These are phyloP conservation scores for Penicillium sp. DNA, from an alignment of 2,329 filamentous ascomycete genomes.

Conservation along the genomic window DNA sequence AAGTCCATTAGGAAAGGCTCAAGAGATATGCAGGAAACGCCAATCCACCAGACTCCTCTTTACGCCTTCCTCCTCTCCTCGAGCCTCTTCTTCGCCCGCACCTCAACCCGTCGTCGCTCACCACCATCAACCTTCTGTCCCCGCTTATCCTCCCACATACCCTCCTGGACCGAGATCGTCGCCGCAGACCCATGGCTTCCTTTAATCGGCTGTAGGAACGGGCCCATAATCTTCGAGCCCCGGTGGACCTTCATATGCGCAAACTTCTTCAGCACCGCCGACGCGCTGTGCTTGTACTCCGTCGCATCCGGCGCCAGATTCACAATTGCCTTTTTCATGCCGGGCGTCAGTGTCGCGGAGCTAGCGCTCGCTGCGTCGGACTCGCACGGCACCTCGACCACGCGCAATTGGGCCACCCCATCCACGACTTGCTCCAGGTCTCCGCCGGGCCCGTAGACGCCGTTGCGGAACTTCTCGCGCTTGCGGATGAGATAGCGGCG, in stretches of 20 bases:
- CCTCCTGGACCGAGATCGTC: conserved; percentile 72
- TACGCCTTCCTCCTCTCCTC: conserved; percentile 70
- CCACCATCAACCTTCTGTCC: conserved; percentile 95
- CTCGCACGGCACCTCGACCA: conserved; percentile 57
- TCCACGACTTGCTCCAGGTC: conserved; percentile 74
- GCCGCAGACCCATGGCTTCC: conserved; percentile 62
- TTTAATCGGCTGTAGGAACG: conserved; percentile 70
- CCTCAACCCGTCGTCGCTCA: conserved; percentile 83
- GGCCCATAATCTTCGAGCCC: conserved; percentile 71
- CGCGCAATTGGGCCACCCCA: conserved; percentile 59
- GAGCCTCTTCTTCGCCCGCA: conserved; percentile 81
- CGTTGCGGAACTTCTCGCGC: conserved; percentile 80
- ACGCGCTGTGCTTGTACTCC: conserved; percentile 55
- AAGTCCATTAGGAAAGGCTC: conserved; percentile 13
- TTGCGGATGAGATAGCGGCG: conserved; percentile 84
- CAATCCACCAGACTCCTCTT: conserved; percentile 11
- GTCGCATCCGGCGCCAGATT: conserved; percentile 60
- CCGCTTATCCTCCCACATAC: conserved; percentile 87
- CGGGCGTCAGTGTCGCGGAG: conserved; percentile 56
- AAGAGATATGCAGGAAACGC: conserved; percentile 23
- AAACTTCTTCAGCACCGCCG: conserved; percentile 55
- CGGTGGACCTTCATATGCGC: conserved; percentile 68
- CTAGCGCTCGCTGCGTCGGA: conserved; percentile 34
- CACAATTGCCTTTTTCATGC: conserved; percentile 60
- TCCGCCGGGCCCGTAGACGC: conserved; percentile 77